A percentile compares a stretch with the other conserved stretches of the same genome.
Evolutionary conservation across 257 asterid species (phyloP).

Genomic region (Ligustrum vulgare): DNA sequence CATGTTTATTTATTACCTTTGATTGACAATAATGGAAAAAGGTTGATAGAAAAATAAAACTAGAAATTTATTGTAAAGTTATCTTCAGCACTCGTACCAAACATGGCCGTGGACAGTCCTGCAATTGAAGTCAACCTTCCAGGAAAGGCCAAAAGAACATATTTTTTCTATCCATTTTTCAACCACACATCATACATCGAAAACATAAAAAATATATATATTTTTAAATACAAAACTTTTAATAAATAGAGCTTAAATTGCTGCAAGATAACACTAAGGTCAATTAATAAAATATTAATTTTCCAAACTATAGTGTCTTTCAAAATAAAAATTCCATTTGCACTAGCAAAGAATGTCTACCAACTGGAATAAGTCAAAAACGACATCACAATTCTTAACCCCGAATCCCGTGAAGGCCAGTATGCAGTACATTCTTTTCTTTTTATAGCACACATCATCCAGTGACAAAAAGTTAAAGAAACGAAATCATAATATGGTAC

Average conservation of each 20-base stretch:
- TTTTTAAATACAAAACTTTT: no score
- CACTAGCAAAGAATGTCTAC: no score
- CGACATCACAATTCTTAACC: neutral
- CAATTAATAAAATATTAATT: no score
- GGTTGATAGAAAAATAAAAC: neutral
- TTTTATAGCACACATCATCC: neutral
- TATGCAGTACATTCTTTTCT: neutral
- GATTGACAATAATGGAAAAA: neutral
- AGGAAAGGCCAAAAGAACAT: constrained; percentile 25
- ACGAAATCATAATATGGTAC: neutral
- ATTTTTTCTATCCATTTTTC: no score
- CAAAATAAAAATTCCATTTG: neutral
- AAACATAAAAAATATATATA: no score
- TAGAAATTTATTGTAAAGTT: no score
- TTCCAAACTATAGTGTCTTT: no score
- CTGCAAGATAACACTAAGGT: constrained; percentile 26
- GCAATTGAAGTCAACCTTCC: constrained; percentile 27
- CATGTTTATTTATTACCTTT: no score
- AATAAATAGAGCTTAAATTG: no score
- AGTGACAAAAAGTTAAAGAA: neutral
- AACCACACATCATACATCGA: no score
- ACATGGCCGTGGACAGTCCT: constrained; percentile 15
- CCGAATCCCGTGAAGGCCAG: neutral
- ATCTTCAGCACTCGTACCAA: neutral
- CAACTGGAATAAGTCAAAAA: neutral